Base-by-base conservation (phyloP, 2,329 filamentous ascomycete genomes). In the Ascosphaera acerosa region DNA sequence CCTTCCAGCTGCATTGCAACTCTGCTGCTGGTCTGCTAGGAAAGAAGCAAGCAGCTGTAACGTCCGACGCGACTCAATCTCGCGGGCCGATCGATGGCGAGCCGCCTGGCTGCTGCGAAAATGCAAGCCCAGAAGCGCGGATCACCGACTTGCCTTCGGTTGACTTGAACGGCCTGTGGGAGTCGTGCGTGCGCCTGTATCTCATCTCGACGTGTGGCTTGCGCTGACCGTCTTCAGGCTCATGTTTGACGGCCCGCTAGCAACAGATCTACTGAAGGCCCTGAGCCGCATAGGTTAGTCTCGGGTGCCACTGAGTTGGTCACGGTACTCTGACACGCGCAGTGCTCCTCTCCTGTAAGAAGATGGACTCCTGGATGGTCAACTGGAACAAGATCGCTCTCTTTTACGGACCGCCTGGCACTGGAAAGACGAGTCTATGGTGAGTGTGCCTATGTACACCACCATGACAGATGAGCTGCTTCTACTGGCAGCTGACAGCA, bases 361-460 rank as follows among this genome's bases (percentile, higher is more conserved):
- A 42, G 15, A 42, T 56, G 9, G 46, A 52, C 35, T 42, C 45
- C 16, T 45, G 44, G 33, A 45, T 47, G 1, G 49, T 55, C 36
- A 53, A 51, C 34, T 60, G 56, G 54, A 58, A 59, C 34, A 48
- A 53, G 14, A 41, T 60, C 6, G 78, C 92, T 10, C 61, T 92
- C 35, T 69, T 92, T 30, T 92, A 92, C 53, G 84, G 84, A 0
- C 82, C 84, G 4, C 84, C 84, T 2, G 84, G 84, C 48, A 94
- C 84, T 9, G 84, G 84, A 46, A 92, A 94, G 39, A 54, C 51
- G 14, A 53, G 49, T 2, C 42, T 59, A 2, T 57, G 53, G 44
- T 42, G 36, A 32, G 32, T 32, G 26, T 28, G 12, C 2, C 4
- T 15, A 15, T 12, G 33, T 18, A 4, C 10, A 15, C 15, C 20